A percentile compares a stretch with the other conserved stretches of the same genome.
These are phyloP conservation scores for Ascochyta koolunga DNA, from an alignment of 2,329 filamentous ascomycete genomes.

Conservation along the genomic window DNA sequence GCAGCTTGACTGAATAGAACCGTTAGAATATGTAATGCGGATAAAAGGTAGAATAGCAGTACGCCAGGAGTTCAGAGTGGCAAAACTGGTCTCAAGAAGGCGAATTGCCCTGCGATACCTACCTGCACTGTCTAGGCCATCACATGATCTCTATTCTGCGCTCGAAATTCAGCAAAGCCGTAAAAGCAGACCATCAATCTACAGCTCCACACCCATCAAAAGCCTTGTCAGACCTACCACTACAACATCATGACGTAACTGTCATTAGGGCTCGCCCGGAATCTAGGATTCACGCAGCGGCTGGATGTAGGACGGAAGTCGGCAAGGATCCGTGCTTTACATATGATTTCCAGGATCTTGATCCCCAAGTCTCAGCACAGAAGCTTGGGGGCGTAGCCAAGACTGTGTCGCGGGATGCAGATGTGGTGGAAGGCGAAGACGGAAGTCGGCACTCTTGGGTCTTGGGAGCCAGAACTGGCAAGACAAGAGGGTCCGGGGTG, in stretches of 20 bases:
- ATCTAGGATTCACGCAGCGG: not conserved
- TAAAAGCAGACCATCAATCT: not conserved
- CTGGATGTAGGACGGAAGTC: not conserved
- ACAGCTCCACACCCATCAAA: not conserved
- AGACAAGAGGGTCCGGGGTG: constrained; percentile 6
- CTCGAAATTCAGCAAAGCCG: too few species aligned
- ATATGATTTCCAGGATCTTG: not conserved
- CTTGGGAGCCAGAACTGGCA: constrained; percentile 15
- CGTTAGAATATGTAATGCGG: too few species aligned
- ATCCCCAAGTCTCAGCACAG: not conserved
- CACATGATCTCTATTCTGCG: too few species aligned
- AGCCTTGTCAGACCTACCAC: not conserved
- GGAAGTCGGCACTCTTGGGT: constrained; percentile 20
- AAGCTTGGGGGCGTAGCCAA: constrained; percentile 12
- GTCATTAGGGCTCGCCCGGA: not conserved
- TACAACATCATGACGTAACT: not conserved
- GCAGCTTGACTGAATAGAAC: too few species aligned
- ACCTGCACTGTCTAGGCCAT: too few species aligned
- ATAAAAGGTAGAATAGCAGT: too few species aligned
- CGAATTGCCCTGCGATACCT: too few species aligned
- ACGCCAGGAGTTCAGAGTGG: too few species aligned
- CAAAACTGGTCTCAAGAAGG: too few species aligned
- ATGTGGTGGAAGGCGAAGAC: constrained; percentile 16
- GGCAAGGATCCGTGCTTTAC: not conserved
- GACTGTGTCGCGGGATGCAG: constrained; percentile 2